These are phyloP conservation scores for Rhynchospora tenuis DNA, from an alignment of 176 grass and related monocot genomes.

Conservation along the genomic window DNA sequence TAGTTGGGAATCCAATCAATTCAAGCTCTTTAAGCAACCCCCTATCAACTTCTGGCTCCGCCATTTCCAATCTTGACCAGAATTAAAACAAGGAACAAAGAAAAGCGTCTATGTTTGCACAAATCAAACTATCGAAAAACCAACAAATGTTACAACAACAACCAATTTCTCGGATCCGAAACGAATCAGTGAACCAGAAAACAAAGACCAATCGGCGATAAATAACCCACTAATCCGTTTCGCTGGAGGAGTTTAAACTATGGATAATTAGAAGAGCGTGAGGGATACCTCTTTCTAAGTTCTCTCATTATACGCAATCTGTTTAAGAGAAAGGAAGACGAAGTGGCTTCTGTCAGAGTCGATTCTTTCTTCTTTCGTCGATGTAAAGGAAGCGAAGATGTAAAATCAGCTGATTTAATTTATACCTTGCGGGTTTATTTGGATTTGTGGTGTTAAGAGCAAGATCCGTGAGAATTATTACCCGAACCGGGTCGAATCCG, in stretches of 20 bases:
- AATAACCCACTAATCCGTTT: not conserved
- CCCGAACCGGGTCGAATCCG: not conserved
- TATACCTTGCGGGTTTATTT: conserved; percentile 20
- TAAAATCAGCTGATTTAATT: not conserved
- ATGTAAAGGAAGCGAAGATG: not conserved
- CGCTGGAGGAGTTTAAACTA: not conserved
- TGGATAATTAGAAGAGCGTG: conserved; percentile 3
- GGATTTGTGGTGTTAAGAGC: not conserved
- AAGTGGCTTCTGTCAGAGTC: not conserved
- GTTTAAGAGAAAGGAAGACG: not conserved
- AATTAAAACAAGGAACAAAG: not conserved
- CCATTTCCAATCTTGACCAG: conserved; percentile 43
- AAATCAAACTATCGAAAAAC: not conserved
- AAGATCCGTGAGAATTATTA: not conserved
- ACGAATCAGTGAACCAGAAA: not conserved
- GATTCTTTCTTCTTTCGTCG: conserved; percentile 17
- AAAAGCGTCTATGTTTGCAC: not conserved
- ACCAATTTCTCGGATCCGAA: not conserved
- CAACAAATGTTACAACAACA: not conserved
- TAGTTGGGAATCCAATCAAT: conserved; percentile 68
- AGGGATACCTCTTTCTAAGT: not conserved
- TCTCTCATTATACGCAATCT: conserved; percentile 10
- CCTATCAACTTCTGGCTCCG: conserved; percentile 58
- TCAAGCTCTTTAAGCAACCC: conserved; percentile 75
- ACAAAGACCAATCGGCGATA: not conserved